A percentile compares a stretch with the other conserved stretches of the same genome.
Conservation (phyloP, 352 stramenopile species). For the Aphanomyces euteiches region DNA sequence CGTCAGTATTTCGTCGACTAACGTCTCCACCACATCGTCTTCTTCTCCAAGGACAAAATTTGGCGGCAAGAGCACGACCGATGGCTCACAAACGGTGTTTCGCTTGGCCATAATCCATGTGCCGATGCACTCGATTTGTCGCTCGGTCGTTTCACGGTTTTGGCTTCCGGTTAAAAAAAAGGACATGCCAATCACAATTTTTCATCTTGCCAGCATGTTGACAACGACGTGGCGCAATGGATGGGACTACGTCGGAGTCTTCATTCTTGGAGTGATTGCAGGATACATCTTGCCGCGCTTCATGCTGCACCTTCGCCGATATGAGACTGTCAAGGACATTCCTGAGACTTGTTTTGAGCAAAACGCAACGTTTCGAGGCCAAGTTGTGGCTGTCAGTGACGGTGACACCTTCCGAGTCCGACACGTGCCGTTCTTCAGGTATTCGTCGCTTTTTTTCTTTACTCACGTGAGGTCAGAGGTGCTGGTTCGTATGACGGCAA, state of each 20-base stretch:
- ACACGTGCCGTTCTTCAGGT: slow-evolving; percentile 47
- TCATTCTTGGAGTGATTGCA: slow-evolving; percentile 51
- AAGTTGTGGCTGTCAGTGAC: slow-evolving; percentile 55
- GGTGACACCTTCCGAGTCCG: slow-evolving; percentile 81
- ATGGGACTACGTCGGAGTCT: slow-evolving; percentile 37
- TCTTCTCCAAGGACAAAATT: background rate
- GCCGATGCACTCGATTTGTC: too few species aligned
- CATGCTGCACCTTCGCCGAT: slow-evolving; percentile 62
- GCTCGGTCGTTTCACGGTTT: too few species aligned
- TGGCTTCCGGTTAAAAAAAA: too few species aligned
- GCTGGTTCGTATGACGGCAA: slow-evolving; percentile 50
- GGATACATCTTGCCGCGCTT: slow-evolving; percentile 55
- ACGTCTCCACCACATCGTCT: slow-evolving; percentile 2
- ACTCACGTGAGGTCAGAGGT: slow-evolving; percentile 19
- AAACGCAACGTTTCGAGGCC: slow-evolving; percentile 43
- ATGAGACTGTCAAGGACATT: slow-evolving; percentile 74
- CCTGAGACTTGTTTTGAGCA: slow-evolving; percentile 66
- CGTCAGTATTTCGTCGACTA: background rate
- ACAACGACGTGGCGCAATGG: background rate
- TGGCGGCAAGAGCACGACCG: background rate
- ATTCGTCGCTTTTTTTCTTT: background rate
- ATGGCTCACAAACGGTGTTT: slow-evolving; percentile 1
- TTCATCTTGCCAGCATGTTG: too few species aligned
- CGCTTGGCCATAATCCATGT: too few species aligned
- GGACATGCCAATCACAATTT: too few species aligned